Evolutionary conservation across 352 stramenopile species (phyloP), one percentile per base, ranked within the genome.

Genomic region (Phytophthora tubulina): DNA sequence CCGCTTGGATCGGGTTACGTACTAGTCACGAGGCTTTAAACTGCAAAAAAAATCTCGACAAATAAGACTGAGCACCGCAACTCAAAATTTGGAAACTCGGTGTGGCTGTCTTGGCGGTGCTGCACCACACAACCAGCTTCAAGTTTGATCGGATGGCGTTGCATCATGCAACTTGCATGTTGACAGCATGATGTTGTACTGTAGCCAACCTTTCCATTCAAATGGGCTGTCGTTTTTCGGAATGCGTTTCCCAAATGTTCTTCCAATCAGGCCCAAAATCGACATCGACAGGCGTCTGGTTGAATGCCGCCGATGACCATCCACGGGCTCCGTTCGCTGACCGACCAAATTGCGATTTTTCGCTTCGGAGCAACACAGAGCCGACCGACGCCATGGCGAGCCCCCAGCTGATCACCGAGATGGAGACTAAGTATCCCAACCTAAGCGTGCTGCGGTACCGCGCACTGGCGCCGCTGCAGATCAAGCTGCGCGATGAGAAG

Each of bases 401-500:
- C 32, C 17, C 54, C 5, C 79, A 68, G 68, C 70, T 80, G 48
- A 74, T 90, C 60, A 63, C 58, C 36, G 67, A 86, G 30, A 79
- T 92, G 54, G 84, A 94, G 71, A 63, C 55, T 46, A 82, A 83
- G 76, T 92, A 92, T 70, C 56, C 72, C 46, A 90, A 88, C 70
- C 69, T 94, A 17, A 73, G 80, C 35, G 84, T 94, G 59, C 76
- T 94, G 51, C 78, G 79, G 67, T 87, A 91, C 75, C 84, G 78
- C 58, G 83, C 86, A 48, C 72, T 94, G 59, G 73, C 72, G 42
- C 72, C 84, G 63, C 79, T 94, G 59, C 78, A 90, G 54, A 86
- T 91, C 67, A 92, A 93, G 66, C 76, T 94, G 70, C 86, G 86
- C 58, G 85, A 94, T 63, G 67, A 84, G 62, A 80, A 78, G 38